Base-by-base conservation (phyloP, 257 asterid species). In the Salvia miltiorrhiza region DNA sequence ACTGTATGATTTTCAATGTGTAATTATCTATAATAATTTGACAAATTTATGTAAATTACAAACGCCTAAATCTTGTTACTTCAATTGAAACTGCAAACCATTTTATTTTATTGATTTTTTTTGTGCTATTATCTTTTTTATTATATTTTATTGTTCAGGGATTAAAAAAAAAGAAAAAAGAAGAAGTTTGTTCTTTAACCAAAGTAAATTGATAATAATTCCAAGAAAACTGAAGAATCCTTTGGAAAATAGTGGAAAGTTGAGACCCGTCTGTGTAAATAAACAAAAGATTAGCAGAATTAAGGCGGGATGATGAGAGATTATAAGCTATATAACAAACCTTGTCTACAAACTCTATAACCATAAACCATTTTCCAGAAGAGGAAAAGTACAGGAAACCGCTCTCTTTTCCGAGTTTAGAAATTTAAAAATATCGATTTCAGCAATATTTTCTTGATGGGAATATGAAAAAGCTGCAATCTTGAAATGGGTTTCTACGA, bases 301-400 rank as follows among this genome's bases (percentile, higher is more conserved):
- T 83, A 87, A 79, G 89, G 94, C 88, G 88, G 88, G 89, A 83
- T 80, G 73, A 83, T 63, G 3, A 41, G 20, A 16, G 73, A 76
- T 65, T 70, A 72, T 43, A 74, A 54, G 55, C 59, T 32, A 76
- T 32, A 57, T 69, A 63, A 60, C 57, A 69, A 74, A 75, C 14
- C n/a, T 9, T 19, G 17, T 17, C 13, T 66, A 43, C 30, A 45
- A 59, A 68, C 43, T 9, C 37, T 21, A 9, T 49, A 50, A 11
- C 19, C 59, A 45, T 45, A 63, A 73, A 40, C 55, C 77, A 76
- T 59, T 71, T 81, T 70, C 83, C 89, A 3, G 62, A 74, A 69
- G 67, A 57, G 78, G 82, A 74, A 76, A 72, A 76, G 63, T 4
- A 65, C 50, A 64, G 54, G 41, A 65, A 66, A 66, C 58, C 52